These are phyloP conservation scores for Plantago major DNA, from an alignment of 257 asterid genomes.

Conservation along the genomic window DNA sequence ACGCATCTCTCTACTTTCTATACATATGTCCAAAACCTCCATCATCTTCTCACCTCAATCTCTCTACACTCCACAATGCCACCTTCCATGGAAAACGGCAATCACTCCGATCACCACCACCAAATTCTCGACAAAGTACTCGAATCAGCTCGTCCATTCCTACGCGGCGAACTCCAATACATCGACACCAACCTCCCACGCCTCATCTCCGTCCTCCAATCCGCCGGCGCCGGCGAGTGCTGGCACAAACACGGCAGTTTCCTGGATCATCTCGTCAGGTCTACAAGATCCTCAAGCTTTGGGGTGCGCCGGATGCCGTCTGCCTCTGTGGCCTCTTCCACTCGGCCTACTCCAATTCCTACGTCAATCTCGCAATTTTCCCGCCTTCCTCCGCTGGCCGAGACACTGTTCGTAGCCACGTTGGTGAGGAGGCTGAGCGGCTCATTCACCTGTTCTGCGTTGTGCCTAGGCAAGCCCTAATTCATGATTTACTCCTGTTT, in stretches of 20 bases:
- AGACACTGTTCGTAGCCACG: slow-evolving; percentile 61
- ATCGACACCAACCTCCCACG: slow-evolving; percentile 53
- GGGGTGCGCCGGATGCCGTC: slow-evolving; percentile 68
- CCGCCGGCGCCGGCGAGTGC: slow-evolving; percentile 88
- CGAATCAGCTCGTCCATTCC: slow-evolving; percentile 68
- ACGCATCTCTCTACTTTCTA: too few species aligned
- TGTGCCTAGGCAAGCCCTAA: slow-evolving; percentile 64
- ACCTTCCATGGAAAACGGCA: too few species aligned
- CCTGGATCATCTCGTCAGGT: slow-evolving; percentile 51
- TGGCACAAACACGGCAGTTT: slow-evolving; percentile 79
- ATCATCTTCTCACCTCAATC: too few species aligned
- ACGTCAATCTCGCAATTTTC: slow-evolving; percentile 82
- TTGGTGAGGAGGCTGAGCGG: slow-evolving; percentile 67
- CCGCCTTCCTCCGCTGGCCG: slow-evolving; percentile 71
- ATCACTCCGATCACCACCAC: too few species aligned
- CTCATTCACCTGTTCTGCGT: slow-evolving; percentile 75
- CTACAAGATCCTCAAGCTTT: slow-evolving; percentile 69
- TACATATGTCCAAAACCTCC: too few species aligned
- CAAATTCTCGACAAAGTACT: too few species aligned
- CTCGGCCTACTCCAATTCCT: slow-evolving; percentile 89
- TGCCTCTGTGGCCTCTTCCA: slow-evolving; percentile 91
- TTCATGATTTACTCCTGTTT: slow-evolving; percentile 57
- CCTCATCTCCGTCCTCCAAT: slow-evolving; percentile 54
- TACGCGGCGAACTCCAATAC: slow-evolving; percentile 62
- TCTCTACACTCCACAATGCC: too few species aligned